These are phyloP conservation scores for Kwoniella dejecticola DNA, from an alignment of 768 basidiomycete genomes.

Conservation along the genomic window DNA sequence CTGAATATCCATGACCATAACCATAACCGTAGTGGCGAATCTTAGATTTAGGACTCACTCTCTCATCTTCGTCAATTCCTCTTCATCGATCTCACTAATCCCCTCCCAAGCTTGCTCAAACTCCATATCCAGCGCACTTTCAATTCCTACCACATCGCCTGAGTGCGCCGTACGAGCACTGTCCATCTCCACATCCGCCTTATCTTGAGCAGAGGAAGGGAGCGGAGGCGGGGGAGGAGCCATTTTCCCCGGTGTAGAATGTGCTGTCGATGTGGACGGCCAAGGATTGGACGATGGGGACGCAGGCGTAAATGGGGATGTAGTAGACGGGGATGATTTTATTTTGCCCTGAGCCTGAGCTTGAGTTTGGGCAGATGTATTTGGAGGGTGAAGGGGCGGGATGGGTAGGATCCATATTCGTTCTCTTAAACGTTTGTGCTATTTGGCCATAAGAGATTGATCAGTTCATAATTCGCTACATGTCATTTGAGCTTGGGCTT, in stretches of 20 bases:
- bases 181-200: background rate
- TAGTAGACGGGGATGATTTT: slow-evolving; percentile 32
- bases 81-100: slow-evolving; percentile 50
- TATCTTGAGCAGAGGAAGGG: background rate
- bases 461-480: background rate
- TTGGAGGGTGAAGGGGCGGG: slow-evolving; percentile 32
- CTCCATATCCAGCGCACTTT: slow-evolving; percentile 55
- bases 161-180: no score
- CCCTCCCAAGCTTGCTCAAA: slow-evolving; percentile 58
- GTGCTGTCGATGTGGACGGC: slow-evolving; percentile 4
- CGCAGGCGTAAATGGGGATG: slow-evolving; percentile 56
- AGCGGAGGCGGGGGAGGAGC: slow-evolving; percentile 15
- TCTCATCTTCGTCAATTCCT: slow-evolving; percentile 45
- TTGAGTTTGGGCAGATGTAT: background rate
- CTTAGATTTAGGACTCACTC: no score
- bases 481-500: background rate
- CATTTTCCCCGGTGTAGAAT: slow-evolving; percentile 17
- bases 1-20: no score
- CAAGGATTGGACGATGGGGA: slow-evolving; percentile 38
- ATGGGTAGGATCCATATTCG: slow-evolving; percentile 70
- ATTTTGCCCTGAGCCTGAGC: slow-evolving; percentile 17
- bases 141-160: slow-evolving; percentile 36
- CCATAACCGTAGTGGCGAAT: no score
- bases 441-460: background rate
- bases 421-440: slow-evolving; percentile 84